These are phyloP conservation scores for Mycosphaerella arachidis DNA, from an alignment of 2,329 filamentous ascomycete species.

Conservation along the genomic window DNA sequence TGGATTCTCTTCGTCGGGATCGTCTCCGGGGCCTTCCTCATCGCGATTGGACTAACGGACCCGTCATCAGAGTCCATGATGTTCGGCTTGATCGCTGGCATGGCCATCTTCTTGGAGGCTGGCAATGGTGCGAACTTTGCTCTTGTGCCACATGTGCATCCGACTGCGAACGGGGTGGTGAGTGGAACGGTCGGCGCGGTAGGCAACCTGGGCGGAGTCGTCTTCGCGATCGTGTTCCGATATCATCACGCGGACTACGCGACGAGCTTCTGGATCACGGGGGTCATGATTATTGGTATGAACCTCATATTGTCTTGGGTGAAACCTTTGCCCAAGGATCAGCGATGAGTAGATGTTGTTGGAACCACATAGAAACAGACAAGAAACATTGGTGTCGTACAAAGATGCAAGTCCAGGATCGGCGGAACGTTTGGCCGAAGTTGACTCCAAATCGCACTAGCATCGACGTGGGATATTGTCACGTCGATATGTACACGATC, in stretches of 20 bases:
- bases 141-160: slow-evolving; percentile 79
- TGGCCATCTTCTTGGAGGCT: slow-evolving; percentile 78
- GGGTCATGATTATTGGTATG: slow-evolving; percentile 65
- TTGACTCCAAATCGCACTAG: no score
- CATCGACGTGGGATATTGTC: no score
- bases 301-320: slow-evolving; percentile 65
- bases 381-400: no score
- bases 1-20: slow-evolving; percentile 55
- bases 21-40: slow-evolving; percentile 54
- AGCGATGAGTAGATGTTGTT: neutral
- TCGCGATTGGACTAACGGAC: slow-evolving; percentile 59
- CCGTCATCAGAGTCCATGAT: slow-evolving; percentile 59
- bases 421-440: no score
- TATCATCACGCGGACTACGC: slow-evolving; percentile 66
- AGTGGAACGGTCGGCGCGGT: slow-evolving; percentile 72
- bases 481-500: no score
- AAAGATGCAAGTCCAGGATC: no score
- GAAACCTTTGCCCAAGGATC: slow-evolving; percentile 48
- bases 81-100: slow-evolving; percentile 70
- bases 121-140: slow-evolving; percentile 83
- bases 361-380: no score
- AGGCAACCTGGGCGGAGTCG: slow-evolving; percentile 77
- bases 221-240: slow-evolving; percentile 78
- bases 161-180: slow-evolving; percentile 72
- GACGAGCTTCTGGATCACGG: slow-evolving; percentile 75